Evolutionary conservation across 192 early-diverging fungal species (phyloP).

Genomic region (Chytriomyces sp.): DNA sequence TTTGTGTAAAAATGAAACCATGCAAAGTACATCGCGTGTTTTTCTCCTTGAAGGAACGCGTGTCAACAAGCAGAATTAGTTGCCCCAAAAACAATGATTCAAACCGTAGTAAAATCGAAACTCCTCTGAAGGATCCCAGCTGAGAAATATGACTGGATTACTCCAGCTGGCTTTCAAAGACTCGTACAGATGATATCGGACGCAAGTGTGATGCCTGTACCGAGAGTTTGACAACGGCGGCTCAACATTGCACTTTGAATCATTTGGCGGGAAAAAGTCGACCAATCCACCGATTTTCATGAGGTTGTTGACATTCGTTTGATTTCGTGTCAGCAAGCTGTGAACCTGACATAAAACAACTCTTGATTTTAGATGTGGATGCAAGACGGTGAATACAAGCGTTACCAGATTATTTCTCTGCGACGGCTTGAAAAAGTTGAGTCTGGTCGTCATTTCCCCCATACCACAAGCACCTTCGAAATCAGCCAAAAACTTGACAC

Average conservation of each 20-base stretch:
- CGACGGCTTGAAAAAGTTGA: conserved; percentile 23
- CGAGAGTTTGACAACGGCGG: not conserved
- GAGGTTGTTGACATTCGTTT: conserved; percentile 2
- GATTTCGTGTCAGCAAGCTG: conserved; percentile 3
- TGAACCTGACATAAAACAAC: not conserved
- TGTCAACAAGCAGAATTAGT: too few relatives aligned
- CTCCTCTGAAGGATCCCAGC: conserved; percentile 14
- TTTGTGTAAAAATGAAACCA: conserved; percentile 69
- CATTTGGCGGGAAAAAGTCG: conserved; percentile 8
- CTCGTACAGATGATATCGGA: conserved; percentile 17
- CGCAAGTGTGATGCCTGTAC: conserved; percentile 8
- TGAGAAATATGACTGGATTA: not conserved
- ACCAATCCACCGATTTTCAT: not conserved
- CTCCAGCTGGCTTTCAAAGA: not conserved
- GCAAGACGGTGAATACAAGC: not conserved
- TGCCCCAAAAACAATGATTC: not conserved
- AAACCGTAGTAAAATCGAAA: conserved; percentile 10
- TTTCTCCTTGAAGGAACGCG: conserved; percentile 64
- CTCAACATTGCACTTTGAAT: not conserved
- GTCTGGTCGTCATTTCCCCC: not conserved
- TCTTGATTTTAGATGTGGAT: not conserved
- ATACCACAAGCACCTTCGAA: not conserved
- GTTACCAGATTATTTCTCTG: conserved; percentile 24
- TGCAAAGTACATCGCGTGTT: conserved; percentile 70
- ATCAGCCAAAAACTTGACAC: not conserved